Base-by-base conservation (phyloP, 148 eudicot genomes). In the Chenopodium album region DNA sequence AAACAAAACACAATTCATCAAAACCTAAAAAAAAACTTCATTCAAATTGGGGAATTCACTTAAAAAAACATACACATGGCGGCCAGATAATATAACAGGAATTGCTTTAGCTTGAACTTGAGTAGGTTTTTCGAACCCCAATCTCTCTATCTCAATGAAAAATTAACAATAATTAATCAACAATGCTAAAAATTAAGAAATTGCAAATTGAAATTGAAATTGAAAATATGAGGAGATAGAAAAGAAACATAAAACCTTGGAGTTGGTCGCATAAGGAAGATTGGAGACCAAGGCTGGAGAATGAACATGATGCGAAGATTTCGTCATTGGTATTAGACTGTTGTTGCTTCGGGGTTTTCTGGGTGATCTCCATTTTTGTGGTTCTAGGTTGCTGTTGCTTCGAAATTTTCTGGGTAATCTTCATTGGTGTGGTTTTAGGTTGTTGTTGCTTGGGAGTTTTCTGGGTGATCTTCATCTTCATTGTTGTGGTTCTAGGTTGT, bases 31-130 rank as follows among this genome's bases (percentile, higher is more conserved):
- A 50, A 26, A n/a, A 48, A 29, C 31, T 4, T 13, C 44, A 37
- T 37, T 37, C 5, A 46, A 72, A 32, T 19, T 22, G 50, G 9
- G 50, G 5, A 37, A 37, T 37, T 5, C 44, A 37, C 1, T 37
- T n/a, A n/a, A n/a, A 54, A 46, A 81, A 82, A 80, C 84, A 84
- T 93, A 94, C 99, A 92, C 97, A 69, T 96, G 99, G 79, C 85
- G 85, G 47, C 99, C 97, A 3, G 98, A 90, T 65, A 96, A 82
- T 23, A 94, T 90, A 34, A 94, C 91, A 34, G 99, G 99, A 83
- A 96, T 90, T 2, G 99, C 94, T 83, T 94, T 86, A 81, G 99
- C 97, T 84, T 96, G 99, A 52, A 96, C 88, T 79, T 84, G 94
- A 12, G 99, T 96, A 10, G 99, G 99, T 75, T 82, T 76, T 83